A percentile compares a stretch with the other conserved stretches of the same genome.
Conservation (phyloP, 176 grass and related monocot genomes). For the Hsuehochloa calcarea region DNA sequence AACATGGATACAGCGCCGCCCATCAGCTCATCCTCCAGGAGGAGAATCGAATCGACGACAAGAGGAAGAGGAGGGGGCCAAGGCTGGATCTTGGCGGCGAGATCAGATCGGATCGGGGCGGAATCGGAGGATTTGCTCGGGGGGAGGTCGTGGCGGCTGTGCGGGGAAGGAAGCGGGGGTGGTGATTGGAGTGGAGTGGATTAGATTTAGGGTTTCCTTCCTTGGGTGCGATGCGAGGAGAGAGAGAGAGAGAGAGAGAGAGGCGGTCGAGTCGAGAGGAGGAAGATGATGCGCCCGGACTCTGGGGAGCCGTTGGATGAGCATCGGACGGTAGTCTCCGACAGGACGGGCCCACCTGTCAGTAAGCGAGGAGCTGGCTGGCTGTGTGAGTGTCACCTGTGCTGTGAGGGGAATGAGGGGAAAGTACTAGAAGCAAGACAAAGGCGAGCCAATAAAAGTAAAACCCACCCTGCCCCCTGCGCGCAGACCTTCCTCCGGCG, state of each 20-base stretch:
- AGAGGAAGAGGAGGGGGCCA: neutral
- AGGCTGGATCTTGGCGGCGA: neutral
- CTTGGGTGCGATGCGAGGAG: neutral
- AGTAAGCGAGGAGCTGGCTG: neutral
- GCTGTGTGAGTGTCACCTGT: no score
- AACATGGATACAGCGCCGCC: constrained; percentile 33
- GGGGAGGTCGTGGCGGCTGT: neutral
- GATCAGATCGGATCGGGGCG: neutral
- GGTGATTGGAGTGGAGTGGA: neutral
- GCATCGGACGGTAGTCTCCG: neutral
- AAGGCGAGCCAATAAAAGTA: neutral
- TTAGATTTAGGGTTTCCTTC: constrained; percentile 48
- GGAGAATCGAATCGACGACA: neutral
- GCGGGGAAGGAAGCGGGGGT: neutral
- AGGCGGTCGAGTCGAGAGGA: neutral
- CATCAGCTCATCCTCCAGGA: constrained; percentile 24
- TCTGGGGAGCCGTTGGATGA: neutral
- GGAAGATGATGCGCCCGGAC: neutral
- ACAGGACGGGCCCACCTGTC: neutral
- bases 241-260: no score
- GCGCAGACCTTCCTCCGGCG: no score
- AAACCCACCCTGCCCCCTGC: neutral
- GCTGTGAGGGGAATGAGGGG: no score
- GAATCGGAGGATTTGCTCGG: neutral
- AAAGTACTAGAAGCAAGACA: neutral